These are phyloP conservation scores for Coemansia sp. DNA, from an alignment of 192 early-diverging fungal genomes.

Conservation along the genomic window DNA sequence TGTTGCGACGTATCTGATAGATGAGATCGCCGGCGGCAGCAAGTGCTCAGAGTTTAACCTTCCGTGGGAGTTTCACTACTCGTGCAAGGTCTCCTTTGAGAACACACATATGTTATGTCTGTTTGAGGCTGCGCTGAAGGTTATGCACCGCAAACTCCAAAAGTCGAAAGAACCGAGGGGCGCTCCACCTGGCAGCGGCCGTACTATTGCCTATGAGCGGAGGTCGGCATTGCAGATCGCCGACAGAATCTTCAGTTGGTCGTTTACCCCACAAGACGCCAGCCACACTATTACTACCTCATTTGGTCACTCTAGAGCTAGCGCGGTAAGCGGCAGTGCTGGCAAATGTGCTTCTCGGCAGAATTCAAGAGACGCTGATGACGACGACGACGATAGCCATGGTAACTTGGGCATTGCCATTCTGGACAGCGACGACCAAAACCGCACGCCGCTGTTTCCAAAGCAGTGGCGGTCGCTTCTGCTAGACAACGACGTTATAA, in stretches of 20 bases:
- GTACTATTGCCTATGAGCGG: conserved; percentile 44
- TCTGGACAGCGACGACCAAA: conserved; percentile 24
- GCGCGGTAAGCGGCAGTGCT: not conserved
- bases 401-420: conserved; percentile 20
- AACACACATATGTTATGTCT: conserved; percentile 30
- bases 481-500: conserved; percentile 34
- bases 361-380: not conserved
- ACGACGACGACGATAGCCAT: conserved; percentile 14
- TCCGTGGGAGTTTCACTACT: conserved; percentile 52
- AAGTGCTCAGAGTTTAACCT: conserved; percentile 48
- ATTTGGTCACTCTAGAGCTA: conserved; percentile 24
- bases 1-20: conserved; percentile 34
- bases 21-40: conserved; percentile 50
- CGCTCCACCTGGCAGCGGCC: conserved; percentile 8
- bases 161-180: conserved; percentile 23
- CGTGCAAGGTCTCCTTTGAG: conserved; percentile 48
- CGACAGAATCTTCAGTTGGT: conserved; percentile 39
- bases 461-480: conserved; percentile 38
- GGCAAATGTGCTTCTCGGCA: not conserved
- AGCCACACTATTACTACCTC: conserved; percentile 26
- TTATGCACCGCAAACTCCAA: conserved; percentile 42
- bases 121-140: conserved; percentile 48
- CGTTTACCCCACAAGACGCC: conserved; percentile 31
- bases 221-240: conserved; percentile 45
- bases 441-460: conserved; percentile 43